Conservation (phyloP, 1,284 basidiomycete species). For the Porogramme epimiltina region DNA sequence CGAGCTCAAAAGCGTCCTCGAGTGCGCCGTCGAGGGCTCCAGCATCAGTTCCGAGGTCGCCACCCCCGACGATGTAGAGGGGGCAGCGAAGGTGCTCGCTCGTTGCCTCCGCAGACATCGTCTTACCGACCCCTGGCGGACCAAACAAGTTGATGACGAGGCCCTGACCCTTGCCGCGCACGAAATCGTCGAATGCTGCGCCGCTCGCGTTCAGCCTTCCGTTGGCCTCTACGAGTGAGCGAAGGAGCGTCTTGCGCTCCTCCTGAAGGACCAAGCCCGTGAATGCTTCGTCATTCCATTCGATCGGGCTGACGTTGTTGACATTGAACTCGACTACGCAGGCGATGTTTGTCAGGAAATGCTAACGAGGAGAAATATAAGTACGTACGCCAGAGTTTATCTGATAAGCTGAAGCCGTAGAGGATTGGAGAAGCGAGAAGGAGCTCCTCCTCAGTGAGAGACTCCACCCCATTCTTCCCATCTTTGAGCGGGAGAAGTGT, state of each 20-base stretch:
- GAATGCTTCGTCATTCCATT: constrained; percentile 61
- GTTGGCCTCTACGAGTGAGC: constrained; percentile 58
- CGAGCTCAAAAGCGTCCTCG: constrained; percentile 39
- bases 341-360: not conserved
- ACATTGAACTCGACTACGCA: constrained; percentile 51
- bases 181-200: constrained; percentile 58
- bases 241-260: constrained; percentile 52
- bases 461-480: too few species aligned
- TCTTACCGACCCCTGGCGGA: constrained; percentile 59
- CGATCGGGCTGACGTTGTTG: constrained; percentile 47
- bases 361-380: constrained; percentile 22
- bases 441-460: constrained; percentile 47
- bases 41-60: constrained; percentile 56
- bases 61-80: constrained; percentile 58
- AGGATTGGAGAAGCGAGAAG: constrained; percentile 53
- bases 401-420: constrained; percentile 57
- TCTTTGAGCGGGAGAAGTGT: too few species aligned
- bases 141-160: constrained; percentile 62
- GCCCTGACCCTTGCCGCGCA: constrained; percentile 61
- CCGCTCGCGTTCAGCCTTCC: constrained; percentile 34
- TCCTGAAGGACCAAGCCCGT: constrained; percentile 54
- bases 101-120: constrained; percentile 54
- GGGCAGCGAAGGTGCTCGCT: constrained; percentile 60
- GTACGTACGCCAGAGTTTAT: constrained; percentile 58
- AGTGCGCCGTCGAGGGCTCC: constrained; percentile 25